Evolutionary conservation across 1,139 yeast species (phyloP), one percentile per base, ranked within the genome.

Genomic region (Hansenula lynferdii): DNA sequence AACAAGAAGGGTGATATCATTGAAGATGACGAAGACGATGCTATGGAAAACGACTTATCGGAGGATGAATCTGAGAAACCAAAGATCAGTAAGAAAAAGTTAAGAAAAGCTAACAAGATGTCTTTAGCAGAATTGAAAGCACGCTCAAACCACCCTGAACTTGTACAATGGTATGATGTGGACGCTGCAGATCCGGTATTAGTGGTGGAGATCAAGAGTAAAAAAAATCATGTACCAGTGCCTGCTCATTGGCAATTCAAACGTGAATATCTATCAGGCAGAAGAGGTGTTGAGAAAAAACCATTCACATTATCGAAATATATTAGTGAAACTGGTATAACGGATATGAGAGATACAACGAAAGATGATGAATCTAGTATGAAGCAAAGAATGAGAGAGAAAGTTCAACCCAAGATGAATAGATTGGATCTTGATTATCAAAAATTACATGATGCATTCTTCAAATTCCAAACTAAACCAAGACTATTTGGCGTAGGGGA

Each of bases 381-480:
- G 47, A 79, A 85, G 53, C 95, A 87, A 51, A 75, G 75, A 54
- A 84, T 83, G 58, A 69, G 97, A 45, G 94, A 85, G 42, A 70
- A 85, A 39, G 95, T 90, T 0, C 96, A 87, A 57, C 97, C 97
- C 0, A 87, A 86, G 57, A 69, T 87, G 77, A 96, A 96, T 1
- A 70, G 80, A 41, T 62, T 92, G 21, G 98, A 92, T 60, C 75
- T 92, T 26, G 97, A 92, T 58, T 90, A 85, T 57, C 83, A 76
- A 45, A 84, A 81, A 49, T 62, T 92, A 21, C 80, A 89, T 54
- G 85, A 86, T 56, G 96, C 97, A 0, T 90, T 92, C 54, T 92
- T 86, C 70, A 81, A 82, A 55, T 68, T 73, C 50, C 95, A 86
- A 53, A 73, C 83, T 26, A 81, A 78, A 50, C 97, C 97, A 0